Conservation (phyloP, 2,329 filamentous ascomycete species). For the Coleophoma cylindrospora region DNA sequence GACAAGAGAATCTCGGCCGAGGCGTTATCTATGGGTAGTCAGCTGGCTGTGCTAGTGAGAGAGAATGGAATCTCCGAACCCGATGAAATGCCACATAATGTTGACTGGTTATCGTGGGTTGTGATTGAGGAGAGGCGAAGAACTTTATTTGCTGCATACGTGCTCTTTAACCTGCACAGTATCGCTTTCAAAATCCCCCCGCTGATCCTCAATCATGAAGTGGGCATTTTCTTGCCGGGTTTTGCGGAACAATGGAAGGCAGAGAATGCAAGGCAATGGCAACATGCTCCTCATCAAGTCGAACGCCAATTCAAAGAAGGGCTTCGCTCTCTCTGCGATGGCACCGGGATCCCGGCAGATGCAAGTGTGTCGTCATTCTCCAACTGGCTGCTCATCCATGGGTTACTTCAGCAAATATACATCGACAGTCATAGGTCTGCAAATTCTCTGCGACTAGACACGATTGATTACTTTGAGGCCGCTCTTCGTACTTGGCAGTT, state of each 20-base stretch:
- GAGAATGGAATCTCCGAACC: constrained; percentile 1
- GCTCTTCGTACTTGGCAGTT: constrained; percentile 52
- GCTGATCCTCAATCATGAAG: not conserved
- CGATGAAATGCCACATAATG: not conserved
- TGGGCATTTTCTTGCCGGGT: not conserved
- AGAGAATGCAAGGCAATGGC: not conserved
- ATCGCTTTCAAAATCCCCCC: constrained; percentile 1
- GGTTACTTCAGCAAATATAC: not conserved
- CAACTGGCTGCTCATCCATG: not conserved
- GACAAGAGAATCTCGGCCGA: not conserved
- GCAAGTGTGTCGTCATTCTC: not conserved
- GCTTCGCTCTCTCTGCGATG: not conserved
- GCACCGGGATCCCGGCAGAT: not conserved
- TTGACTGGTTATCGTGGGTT: constrained; percentile 1
- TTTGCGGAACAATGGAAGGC: not conserved
- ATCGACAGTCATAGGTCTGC: not conserved
- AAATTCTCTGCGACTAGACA: not conserved
- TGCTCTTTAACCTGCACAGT: not conserved
- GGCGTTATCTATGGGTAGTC: constrained; percentile 2
- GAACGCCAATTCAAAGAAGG: not conserved
- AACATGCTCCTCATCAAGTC: not conserved
- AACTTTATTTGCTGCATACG: not conserved
- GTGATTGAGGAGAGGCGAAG: not conserved
- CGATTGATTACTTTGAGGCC: constrained; percentile 5
- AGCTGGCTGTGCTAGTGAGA: not conserved